Conservation (phyloP, 78 protist genomes). For the Dictyostelium firmibasis region DNA sequence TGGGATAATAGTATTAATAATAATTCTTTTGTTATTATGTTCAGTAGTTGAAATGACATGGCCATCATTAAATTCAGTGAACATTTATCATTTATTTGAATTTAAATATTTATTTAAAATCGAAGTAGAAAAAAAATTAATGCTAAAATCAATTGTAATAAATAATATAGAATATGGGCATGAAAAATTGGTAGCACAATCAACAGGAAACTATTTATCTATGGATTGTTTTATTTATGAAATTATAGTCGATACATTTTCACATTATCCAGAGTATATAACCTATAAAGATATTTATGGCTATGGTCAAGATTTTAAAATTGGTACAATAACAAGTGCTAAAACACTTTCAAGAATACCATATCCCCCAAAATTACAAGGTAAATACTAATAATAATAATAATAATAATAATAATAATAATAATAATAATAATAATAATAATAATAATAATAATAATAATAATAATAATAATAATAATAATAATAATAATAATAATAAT, state of each 20-base stretch:
- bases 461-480: too few relatives aligned
- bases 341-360: not conserved
- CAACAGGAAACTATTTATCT: not conserved
- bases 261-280: not conserved
- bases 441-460: too few relatives aligned
- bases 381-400: not conserved
- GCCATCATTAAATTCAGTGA: not conserved
- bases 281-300: not conserved
- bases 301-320: not conserved
- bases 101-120: too few relatives aligned
- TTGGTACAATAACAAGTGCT: not conserved
- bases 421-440: too few relatives aligned
- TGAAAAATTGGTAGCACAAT: not conserved
- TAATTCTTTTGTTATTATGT: too few relatives aligned
- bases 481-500: too few relatives aligned
- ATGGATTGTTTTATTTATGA: not conserved
- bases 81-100: not conserved
- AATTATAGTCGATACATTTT: not conserved
- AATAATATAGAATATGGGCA: not conserved
- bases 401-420: too few relatives aligned
- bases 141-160: not conserved
- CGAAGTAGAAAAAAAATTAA: too few relatives aligned
- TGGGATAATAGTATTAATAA: too few relatives aligned
- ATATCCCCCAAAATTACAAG: not conserved
- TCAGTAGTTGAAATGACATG: too few relatives aligned